These are phyloP conservation scores for Aspergillus texensis DNA, from an alignment of 2,329 filamentous ascomycete genomes.

Conservation along the genomic window DNA sequence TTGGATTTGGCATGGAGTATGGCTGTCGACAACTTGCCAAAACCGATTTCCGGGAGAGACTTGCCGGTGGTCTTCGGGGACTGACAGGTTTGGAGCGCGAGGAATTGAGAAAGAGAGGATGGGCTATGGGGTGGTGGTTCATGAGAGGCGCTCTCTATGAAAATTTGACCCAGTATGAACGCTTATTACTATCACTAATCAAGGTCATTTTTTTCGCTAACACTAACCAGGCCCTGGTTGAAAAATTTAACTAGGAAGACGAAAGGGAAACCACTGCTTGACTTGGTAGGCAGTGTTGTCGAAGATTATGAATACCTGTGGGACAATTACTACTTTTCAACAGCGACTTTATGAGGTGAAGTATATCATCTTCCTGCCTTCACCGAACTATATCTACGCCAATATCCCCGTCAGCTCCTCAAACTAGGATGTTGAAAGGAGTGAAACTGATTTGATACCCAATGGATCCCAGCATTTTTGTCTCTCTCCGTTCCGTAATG, in stretches of 20 bases:
- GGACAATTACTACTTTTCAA: constrained; percentile 95
- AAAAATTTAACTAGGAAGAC: constrained; percentile 73
- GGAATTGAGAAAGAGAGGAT: constrained; percentile 83
- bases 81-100: constrained; percentile 85
- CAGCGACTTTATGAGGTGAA: constrained; percentile 54
- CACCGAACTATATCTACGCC: background rate
- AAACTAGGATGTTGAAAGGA: background rate
- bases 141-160: constrained; percentile 98
- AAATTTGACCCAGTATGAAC: constrained; percentile 70
- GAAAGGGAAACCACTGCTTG: constrained; percentile 72
- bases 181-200: background rate
- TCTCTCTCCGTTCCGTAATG: background rate
- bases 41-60: constrained; percentile 62
- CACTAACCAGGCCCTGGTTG: constrained; percentile 54
- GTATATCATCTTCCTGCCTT: background rate
- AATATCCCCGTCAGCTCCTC: background rate
- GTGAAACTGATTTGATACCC: constrained; percentile 10
- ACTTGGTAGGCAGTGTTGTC: constrained; percentile 79
- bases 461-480: constrained; percentile 3
- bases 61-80: constrained; percentile 72
- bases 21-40: constrained; percentile 82
- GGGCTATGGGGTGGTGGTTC: constrained; percentile 91
- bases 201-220: constrained; percentile 26
- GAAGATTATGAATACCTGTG: constrained; percentile 98
- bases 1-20: constrained; percentile 83